Evolutionary conservation across 139 green algal genomes (phyloP), one percentile per base, ranked within the genome.

Genomic region (Picochlorum costavermella): DNA sequence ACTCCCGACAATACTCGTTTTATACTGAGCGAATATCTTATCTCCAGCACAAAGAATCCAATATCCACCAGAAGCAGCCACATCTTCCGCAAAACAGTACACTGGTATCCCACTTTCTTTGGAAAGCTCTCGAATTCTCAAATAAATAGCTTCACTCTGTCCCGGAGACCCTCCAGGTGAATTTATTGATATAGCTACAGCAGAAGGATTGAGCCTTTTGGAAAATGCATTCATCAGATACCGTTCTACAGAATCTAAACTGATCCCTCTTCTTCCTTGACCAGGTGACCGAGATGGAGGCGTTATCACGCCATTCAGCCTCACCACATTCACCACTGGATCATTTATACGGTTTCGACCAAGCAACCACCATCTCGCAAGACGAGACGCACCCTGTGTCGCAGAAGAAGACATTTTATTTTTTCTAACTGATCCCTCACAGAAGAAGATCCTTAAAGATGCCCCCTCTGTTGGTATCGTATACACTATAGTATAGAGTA

Each of bases 61-160:
- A 33, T 83, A 80, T 16, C 75, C 70, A 37, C 74, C 64, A 43
- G n/a, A 49, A n/a, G 72, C 72, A n/a, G 72, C 72, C 11, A 79
- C 67, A 31, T 81, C 75, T 49, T 83, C 76, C 10, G 72, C 72
- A 69, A 83, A 83, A 0, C 72, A 74, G 60, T 61, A 77, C 13
- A 80, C 72, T 2, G 64, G 63, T 28, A 77, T 69, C 13, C 63
- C 57, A 2, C 61, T 65, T n/a, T 70, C 8, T 25, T 67, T 40
- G 23, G 61, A 65, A n/a, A 74, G 55, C 29, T 36, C 31, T 26
- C 65, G 61, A 20, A 82, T 73, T 17, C 64, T 49, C 31, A 13
- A 4, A 37, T 76, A 49, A 43, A 80, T 66, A 3, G 74, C 57
- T 4, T 82, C 75, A 12, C 66, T 31, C 55, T 80, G 72, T 23